Evolutionary conservation across 352 stramenopile species (phyloP), one percentile per base, ranked within the genome.

Genomic region (Globisporangium spinosum): DNA sequence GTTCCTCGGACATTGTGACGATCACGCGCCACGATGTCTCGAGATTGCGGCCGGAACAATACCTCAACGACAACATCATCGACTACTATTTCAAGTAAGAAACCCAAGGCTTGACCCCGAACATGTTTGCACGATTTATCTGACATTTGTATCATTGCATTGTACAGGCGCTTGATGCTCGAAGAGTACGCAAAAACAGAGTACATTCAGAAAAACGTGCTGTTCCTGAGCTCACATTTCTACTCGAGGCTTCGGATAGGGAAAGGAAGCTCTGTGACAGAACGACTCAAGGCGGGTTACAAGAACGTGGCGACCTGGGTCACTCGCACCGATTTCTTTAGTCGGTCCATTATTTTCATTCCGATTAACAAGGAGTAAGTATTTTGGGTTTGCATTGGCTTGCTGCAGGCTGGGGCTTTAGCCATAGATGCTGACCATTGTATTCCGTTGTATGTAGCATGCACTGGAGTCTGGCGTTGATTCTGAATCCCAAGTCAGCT

Each of bases 51-150:
- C 85, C 87, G 12, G 76, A 70, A 7, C 87, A 92, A 53, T 97
- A 97, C 68, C 74, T 97, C 57, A 97, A 97, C 72, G 91, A 97
- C 75, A 97, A 93, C 71, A 87, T 97, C 57, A 91, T 97, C 68
- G 90, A 97, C 66, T 96, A 96, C 65, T 95, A 95, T 56, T 87
- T 97, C 71, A 97, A 96, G 89, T 94, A 81, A 54, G 82, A 68
- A 10, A n/a, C n/a, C 4, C 15, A 20, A n/a, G 40, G 15, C 4
- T 49, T 49, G 40, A n/a, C 5, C 40, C 10, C 22, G 9, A 15
- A 5, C 5, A 23, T 38, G 23, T 38, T 12, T 58, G 23, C 2
- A n/a, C 12, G 51, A 34, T 12, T n/a, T n/a, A 17, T 10, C 47
- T 62, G 34, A 3, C n/a, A 23, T 35, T 15, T 38, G 25, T 63